phyloP scores from a whole-genome alignment of 176 grass and related monocot genomes.

The Ensete glaucum region DNA sequence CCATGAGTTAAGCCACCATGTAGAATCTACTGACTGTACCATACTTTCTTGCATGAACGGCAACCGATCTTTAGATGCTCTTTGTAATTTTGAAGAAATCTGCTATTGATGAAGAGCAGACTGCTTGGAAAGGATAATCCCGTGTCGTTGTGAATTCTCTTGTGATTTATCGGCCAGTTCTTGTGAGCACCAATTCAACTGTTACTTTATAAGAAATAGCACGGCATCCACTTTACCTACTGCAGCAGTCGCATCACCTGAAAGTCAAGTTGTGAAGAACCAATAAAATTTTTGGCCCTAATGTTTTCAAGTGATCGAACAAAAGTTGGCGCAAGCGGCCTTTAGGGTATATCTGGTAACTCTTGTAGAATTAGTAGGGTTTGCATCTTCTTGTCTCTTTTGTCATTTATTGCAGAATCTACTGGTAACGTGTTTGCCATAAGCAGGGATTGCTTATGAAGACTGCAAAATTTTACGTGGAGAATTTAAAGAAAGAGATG shows the following conservation, averaged over 20 bases:
- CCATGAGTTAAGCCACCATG: not conserved
- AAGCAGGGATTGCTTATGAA: no score
- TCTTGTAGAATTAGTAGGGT: not conserved
- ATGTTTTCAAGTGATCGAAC: slow-evolving; percentile 17
- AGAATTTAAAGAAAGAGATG: no score
- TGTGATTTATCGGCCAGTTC: slow-evolving; percentile 66
- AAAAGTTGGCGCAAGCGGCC: slow-evolving; percentile 61
- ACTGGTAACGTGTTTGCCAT: no score
- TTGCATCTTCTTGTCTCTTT: no score
- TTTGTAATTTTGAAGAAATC: slow-evolving; percentile 32
- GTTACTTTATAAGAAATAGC: slow-evolving; percentile 24
- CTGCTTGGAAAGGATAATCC: slow-evolving; percentile 16
- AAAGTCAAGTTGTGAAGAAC: slow-evolving; percentile 12
- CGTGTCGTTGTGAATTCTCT: slow-evolving; percentile 40
- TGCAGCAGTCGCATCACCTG: slow-evolving; percentile 13
- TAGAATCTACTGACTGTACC: no score
- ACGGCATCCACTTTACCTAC: slow-evolving; percentile 34
- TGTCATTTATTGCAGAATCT: no score
- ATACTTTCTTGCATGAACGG: no score
- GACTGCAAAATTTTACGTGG: no score
- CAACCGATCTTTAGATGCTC: not conserved
- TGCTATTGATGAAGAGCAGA: slow-evolving; percentile 36
- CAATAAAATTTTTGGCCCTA: slow-evolving; percentile 13
- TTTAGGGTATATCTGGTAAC: slow-evolving; percentile 78
- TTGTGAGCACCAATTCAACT: slow-evolving; percentile 36